phyloP scores from a whole-genome alignment of 177 flowering plant species.

The Tripterygium wilfordii region DNA sequence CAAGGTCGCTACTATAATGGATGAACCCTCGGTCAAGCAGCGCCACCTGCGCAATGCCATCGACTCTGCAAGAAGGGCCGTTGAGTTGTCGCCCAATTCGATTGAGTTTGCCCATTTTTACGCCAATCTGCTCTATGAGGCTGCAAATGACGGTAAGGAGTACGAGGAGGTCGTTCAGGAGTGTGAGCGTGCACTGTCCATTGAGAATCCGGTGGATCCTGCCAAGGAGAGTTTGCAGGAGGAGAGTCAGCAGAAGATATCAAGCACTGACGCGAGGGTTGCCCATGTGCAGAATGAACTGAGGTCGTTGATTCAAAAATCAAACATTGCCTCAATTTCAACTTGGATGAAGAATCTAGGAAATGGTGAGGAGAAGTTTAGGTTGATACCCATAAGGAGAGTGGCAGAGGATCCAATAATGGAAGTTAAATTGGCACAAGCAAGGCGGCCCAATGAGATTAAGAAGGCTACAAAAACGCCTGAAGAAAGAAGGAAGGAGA shows the following conservation, averaged over 20 bases:
- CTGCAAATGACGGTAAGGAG: constrained; percentile 62
- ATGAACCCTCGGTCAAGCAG: constrained; percentile 64
- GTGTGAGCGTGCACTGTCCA: constrained; percentile 74
- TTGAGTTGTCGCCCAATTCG: constrained; percentile 61
- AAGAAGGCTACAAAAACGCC: constrained; percentile 91
- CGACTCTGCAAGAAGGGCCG: constrained; percentile 67
- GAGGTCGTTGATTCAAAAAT: constrained; percentile 59
- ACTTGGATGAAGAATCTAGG: constrained; percentile 90
- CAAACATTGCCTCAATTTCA: constrained; percentile 71
- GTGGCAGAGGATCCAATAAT: constrained; percentile 79
- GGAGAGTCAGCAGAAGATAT: constrained; percentile 66
- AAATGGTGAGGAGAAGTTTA: constrained; percentile 81
- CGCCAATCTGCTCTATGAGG: constrained; percentile 80
- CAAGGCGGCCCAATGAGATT: constrained; percentile 85
- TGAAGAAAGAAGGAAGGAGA: constrained; percentile 90
- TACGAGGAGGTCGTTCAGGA: constrained; percentile 80
- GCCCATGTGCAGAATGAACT: constrained; percentile 66
- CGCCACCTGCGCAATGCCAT: constrained; percentile 61
- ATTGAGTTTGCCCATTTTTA: constrained; percentile 85
- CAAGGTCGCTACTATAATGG: constrained; percentile 69
- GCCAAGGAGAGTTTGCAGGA: constrained; percentile 85
- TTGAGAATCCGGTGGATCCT: constrained; percentile 83
- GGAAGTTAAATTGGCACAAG: constrained; percentile 66
- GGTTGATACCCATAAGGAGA: constrained; percentile 77
- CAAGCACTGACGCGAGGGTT: constrained; percentile 55